Conservation (phyloP, 164 flowering plant genomes). For the Taxillus chinensis region DNA sequence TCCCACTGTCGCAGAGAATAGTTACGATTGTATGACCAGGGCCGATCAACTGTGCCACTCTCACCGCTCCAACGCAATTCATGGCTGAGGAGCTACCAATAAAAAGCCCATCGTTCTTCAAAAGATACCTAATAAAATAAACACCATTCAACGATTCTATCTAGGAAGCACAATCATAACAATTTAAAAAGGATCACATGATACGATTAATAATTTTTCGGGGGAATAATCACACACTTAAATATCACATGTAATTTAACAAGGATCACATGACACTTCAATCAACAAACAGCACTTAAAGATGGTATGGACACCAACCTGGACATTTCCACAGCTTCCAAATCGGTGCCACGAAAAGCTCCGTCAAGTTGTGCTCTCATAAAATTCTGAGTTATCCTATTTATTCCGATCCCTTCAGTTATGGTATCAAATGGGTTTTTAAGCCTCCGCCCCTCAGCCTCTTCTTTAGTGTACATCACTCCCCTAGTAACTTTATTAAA, state of each 20-base stretch:
- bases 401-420: slow-evolving; percentile 98
- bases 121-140: slow-evolving; percentile 47
- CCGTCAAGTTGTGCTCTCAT: slow-evolving; percentile 81
- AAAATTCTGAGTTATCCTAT: slow-evolving; percentile 78
- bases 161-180: too few relatives aligned
- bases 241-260: too few relatives aligned
- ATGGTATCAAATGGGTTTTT: slow-evolving; percentile 96
- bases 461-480: slow-evolving; percentile 90
- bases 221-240: too few relatives aligned
- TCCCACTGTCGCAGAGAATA: slow-evolving; percentile 85
- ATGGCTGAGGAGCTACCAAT: slow-evolving; percentile 97
- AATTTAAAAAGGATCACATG: too few relatives aligned
- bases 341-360: slow-evolving; percentile 81
- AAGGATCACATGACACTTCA: too few relatives aligned
- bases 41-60: slow-evolving; percentile 68
- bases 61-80: slow-evolving; percentile 97
- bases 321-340: slow-evolving; percentile 96
- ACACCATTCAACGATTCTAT: too few relatives aligned
- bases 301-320: slow-evolving; percentile 37
- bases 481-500: slow-evolving; percentile 94
- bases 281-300: too few relatives aligned
- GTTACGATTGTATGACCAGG: slow-evolving; percentile 92
- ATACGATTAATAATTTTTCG: too few relatives aligned
- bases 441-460: slow-evolving; percentile 88
- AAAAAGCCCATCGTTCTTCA: slow-evolving; percentile 91